phyloP scores from a whole-genome alignment of 2,329 filamentous ascomycete species.

The Paraphoma chrysanthemicola region DNA sequence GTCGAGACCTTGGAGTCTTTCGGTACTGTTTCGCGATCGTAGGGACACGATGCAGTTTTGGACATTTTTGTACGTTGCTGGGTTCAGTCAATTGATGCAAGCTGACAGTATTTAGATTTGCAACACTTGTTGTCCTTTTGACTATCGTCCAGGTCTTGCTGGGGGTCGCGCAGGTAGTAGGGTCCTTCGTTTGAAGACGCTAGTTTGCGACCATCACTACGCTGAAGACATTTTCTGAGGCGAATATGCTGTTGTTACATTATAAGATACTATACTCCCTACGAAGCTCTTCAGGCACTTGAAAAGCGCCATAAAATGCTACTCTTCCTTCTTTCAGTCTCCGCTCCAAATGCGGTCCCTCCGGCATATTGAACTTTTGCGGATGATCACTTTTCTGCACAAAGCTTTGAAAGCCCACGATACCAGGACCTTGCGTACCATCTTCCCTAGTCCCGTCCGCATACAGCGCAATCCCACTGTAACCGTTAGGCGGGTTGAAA shows the following conservation, averaged over 20 bases:
- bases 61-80: slow-evolving; percentile 5
- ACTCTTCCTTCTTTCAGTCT: slow-evolving; percentile 22
- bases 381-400: slow-evolving; percentile 20
- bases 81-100: neutral
- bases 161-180: slow-evolving; percentile 24
- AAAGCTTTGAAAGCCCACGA: slow-evolving; percentile 30
- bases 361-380: slow-evolving; percentile 24
- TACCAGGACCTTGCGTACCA: slow-evolving; percentile 17
- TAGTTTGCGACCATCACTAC: no score
- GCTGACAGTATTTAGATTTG: slow-evolving; percentile 21
- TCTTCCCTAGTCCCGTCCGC: slow-evolving; percentile 23
- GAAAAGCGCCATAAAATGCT: slow-evolving; percentile 30
- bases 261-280: slow-evolving; percentile 5
- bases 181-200: slow-evolving; percentile 17
- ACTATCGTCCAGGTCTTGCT: slow-evolving; percentile 25
- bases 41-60: slow-evolving; percentile 24
- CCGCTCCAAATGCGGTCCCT: slow-evolving; percentile 16
- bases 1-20: slow-evolving; percentile 24
- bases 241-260: no score
- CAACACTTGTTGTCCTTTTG: slow-evolving; percentile 24
- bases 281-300: slow-evolving; percentile 24
- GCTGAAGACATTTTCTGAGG: no score
- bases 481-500: slow-evolving; percentile 27
- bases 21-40: slow-evolving; percentile 22
- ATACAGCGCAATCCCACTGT: slow-evolving; percentile 30